Evolutionary conservation across 768 basidiomycete genomes (phyloP).

Genomic region (Paxillus involutus): DNA sequence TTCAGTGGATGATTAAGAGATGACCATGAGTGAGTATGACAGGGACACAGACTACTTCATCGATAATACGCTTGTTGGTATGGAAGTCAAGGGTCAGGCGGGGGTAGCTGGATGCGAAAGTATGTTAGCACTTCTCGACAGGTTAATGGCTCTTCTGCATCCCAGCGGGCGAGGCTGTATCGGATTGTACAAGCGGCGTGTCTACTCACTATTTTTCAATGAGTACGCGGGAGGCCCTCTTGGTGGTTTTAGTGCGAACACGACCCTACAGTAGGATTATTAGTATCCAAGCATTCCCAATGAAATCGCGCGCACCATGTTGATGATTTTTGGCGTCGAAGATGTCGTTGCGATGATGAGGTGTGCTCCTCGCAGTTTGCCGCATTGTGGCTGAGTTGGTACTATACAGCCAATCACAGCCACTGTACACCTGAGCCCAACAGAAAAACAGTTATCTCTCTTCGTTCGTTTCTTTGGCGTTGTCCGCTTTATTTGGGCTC

Average conservation of each 20-base stretch:
- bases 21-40: background rate
- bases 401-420: slow-evolving; percentile 29
- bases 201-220: slow-evolving; percentile 96
- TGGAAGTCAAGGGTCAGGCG: slow-evolving; percentile 99
- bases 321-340: slow-evolving; percentile 29
- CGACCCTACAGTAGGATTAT: slow-evolving; percentile 66
- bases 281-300: slow-evolving; percentile 12
- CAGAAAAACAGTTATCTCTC: no score
- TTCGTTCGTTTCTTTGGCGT: no score
- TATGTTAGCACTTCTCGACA: background rate
- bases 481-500: no score
- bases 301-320: slow-evolving; percentile 47
- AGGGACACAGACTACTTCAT: slow-evolving; percentile 79
- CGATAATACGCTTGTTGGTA: slow-evolving; percentile 99
- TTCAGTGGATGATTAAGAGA: background rate
- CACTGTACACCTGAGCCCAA: slow-evolving; percentile 5
- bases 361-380: slow-evolving; percentile 10
- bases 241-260: slow-evolving; percentile 99
- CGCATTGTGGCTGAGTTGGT: slow-evolving; percentile 24
- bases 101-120: slow-evolving; percentile 72
- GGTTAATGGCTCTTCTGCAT: no score
- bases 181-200: background rate
- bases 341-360: slow-evolving; percentile 12
- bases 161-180: background rate
- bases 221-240: slow-evolving; percentile 97